phyloP scores from a whole-genome alignment of 2,329 filamentous ascomycete species.

The Rhinocladiella mackenziei region DNA sequence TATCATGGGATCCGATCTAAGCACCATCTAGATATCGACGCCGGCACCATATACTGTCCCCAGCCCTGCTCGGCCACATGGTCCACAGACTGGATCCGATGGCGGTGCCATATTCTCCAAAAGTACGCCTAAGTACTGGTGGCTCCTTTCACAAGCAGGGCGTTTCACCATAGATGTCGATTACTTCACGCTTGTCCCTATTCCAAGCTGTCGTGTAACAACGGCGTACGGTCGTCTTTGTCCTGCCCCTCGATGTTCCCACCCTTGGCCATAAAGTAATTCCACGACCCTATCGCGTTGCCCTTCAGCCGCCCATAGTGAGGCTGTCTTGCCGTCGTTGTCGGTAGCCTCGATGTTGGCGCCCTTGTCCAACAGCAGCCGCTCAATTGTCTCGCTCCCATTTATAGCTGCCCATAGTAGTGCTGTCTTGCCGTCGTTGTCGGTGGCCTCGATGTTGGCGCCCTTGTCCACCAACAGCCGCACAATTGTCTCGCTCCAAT shows the following conservation, averaged over 20 bases:
- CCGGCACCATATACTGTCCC: too few relatives aligned
- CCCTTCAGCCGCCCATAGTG: neutral
- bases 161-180: too few relatives aligned
- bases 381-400: conserved; percentile 6
- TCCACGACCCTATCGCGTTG: conserved; percentile 4
- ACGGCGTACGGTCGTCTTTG: neutral
- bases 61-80: too few relatives aligned
- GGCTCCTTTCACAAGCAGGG: too few relatives aligned
- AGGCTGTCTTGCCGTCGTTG: neutral
- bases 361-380: conserved; percentile 13
- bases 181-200: neutral
- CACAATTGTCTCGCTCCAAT: too few relatives aligned
- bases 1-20: too few relatives aligned
- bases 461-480: conserved; percentile 12
- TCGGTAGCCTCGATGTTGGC: conserved; percentile 3
- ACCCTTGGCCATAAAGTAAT: conserved; percentile 11
- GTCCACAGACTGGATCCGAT: too few relatives aligned
- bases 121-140: too few relatives aligned
- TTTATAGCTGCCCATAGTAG: neutral
- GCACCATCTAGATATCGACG: too few relatives aligned
- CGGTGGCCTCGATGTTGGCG: conserved; percentile 4
- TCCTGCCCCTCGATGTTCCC: conserved; percentile 1
- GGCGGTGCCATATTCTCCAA: too few relatives aligned
- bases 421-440: conserved; percentile 8
- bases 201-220: neutral